These are phyloP conservation scores for Wallacemonas rigidus DNA, from an alignment of 208 protist genomes.

Conservation along the genomic window DNA sequence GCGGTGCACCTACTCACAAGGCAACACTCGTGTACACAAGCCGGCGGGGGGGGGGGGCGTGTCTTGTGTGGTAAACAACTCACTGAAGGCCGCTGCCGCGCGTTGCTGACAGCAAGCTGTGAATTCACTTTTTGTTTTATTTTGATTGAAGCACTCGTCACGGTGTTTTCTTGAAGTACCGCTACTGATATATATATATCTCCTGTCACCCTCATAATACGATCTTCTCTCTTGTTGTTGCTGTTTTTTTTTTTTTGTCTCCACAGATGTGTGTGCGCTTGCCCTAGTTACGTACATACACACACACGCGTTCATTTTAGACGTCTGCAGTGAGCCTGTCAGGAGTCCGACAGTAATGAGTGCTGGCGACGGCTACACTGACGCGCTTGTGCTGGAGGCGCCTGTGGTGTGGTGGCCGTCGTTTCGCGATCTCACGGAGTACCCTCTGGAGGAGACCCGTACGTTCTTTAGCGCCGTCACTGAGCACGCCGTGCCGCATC, in stretches of 20 bases:
- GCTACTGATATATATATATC: no score
- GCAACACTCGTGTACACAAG: no score
- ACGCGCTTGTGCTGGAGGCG: constrained; percentile 52
- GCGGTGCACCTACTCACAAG: no score
- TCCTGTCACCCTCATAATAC: background rate
- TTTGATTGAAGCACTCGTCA: no score
- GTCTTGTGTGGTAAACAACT: no score
- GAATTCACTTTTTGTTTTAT: no score
- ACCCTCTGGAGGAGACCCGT: constrained; percentile 42
- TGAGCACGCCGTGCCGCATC: constrained; percentile 27
- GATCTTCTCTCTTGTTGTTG: background rate
- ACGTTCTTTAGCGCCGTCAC: constrained; percentile 57
- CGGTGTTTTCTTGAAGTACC: no score
- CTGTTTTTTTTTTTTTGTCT: background rate
- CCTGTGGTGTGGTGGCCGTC: constrained; percentile 74
- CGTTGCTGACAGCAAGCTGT: no score
- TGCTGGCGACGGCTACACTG: constrained; percentile 37
- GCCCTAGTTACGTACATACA: background rate
- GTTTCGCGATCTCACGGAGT: constrained; percentile 31
- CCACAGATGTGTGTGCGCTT: background rate
- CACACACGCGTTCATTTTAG: background rate
- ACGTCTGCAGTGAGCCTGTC: no score
- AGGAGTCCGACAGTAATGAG: no score
- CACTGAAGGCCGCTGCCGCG: no score
- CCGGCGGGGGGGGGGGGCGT: no score